A percentile compares a stretch with the other conserved stretches of the same genome.
phyloP scores from a whole-genome alignment of 345 rosid genomes.

The Angophora floribunda region DNA sequence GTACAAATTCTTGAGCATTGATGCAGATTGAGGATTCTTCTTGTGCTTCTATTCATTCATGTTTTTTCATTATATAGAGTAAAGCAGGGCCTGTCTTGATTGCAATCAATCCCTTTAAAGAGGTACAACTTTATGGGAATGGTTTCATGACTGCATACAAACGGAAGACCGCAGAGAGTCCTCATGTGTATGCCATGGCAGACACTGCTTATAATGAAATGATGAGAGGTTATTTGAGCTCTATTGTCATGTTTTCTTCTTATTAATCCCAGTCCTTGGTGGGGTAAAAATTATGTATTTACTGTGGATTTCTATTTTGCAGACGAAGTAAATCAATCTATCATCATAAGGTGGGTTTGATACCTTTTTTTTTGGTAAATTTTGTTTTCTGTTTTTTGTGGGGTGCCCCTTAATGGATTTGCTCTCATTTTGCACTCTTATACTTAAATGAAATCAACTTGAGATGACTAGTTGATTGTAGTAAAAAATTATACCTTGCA shows the following conservation, averaged over 20 bases:
- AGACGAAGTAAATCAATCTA: slow-evolving; percentile 83
- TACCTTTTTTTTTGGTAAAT: background rate
- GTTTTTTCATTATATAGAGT: slow-evolving; percentile 31
- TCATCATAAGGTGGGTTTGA: slow-evolving; percentile 74
- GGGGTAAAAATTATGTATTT: background rate
- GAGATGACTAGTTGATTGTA: background rate
- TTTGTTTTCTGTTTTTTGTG: background rate
- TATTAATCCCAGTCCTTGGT: background rate
- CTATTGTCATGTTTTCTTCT: background rate
- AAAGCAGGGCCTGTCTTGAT: slow-evolving; percentile 92
- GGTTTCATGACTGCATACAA: slow-evolving; percentile 45
- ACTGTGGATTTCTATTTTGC: slow-evolving; percentile 10
- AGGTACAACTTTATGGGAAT: slow-evolving; percentile 51
- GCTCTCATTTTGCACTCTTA: background rate
- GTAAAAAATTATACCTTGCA: slow-evolving; percentile 9
- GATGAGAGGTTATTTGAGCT: slow-evolving; percentile 71
- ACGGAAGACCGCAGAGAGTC: slow-evolving; percentile 48
- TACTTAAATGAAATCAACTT: background rate
- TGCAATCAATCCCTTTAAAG: slow-evolving; percentile 86
- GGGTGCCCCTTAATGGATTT: background rate
- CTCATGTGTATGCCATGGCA: slow-evolving; percentile 82
- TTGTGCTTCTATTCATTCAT: background rate
- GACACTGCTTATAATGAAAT: slow-evolving; percentile 79
- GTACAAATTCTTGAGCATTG: slow-evolving; percentile 14
- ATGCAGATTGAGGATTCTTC: background rate